Evolutionary conservation across 352 stramenopile species (phyloP).

Genomic region (Aphanomyces stellatus): DNA sequence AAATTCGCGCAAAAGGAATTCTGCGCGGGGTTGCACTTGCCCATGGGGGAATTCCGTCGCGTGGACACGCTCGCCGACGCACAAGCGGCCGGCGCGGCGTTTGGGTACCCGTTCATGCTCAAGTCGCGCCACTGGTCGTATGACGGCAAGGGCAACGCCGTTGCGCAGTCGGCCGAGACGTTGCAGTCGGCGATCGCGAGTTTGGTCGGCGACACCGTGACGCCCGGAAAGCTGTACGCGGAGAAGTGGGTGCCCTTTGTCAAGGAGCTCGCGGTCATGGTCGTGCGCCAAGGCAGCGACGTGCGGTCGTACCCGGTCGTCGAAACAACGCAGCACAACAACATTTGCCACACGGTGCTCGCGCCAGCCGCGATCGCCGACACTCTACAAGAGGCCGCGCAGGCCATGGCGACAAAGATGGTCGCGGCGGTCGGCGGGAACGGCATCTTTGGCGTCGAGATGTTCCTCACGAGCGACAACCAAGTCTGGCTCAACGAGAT

Average conservation of each 20-base stretch:
- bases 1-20: slow-evolving; percentile 95
- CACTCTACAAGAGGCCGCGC: slow-evolving; percentile 34
- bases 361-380: slow-evolving; percentile 72
- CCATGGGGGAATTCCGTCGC: slow-evolving; percentile 44
- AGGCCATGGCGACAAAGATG: slow-evolving; percentile 49
- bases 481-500: slow-evolving; percentile 96
- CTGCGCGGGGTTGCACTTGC: slow-evolving; percentile 41
- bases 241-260: slow-evolving; percentile 97
- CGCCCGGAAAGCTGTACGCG: slow-evolving; percentile 71
- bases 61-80: slow-evolving; percentile 40
- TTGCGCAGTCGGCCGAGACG: slow-evolving; percentile 73
- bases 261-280: slow-evolving; percentile 96
- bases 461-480: slow-evolving; percentile 89
- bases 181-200: slow-evolving; percentile 80
- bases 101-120: slow-evolving; percentile 97
- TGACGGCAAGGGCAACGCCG: slow-evolving; percentile 95
- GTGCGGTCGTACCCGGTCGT: slow-evolving; percentile 93
- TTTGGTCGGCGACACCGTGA: slow-evolving; percentile 34
- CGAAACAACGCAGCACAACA: slow-evolving; percentile 95
- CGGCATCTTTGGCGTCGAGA: slow-evolving; percentile 95
- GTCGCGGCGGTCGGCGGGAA: slow-evolving; percentile 77
- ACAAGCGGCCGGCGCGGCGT: slow-evolving; percentile 34
- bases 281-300: slow-evolving; percentile 76
- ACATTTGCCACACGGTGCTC: slow-evolving; percentile 95
- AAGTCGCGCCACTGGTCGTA: slow-evolving; percentile 95